phyloP scores from a whole-genome alignment of 2,329 filamentous ascomycete species.

The Stachybotrys chlorohalonatus region DNA sequence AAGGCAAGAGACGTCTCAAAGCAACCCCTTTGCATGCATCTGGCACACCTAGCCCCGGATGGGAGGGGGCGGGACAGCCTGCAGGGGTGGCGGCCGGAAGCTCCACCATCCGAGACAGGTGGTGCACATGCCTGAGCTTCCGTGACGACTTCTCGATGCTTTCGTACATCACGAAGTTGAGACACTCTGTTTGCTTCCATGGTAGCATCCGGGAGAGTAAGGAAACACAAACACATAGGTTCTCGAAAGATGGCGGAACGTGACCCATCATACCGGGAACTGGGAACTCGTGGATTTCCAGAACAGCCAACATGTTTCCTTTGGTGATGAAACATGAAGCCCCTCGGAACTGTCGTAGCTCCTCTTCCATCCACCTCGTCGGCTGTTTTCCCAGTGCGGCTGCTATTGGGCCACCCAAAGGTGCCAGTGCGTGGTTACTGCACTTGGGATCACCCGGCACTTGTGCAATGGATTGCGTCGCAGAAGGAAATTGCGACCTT shows the following conservation, averaged over 20 bases:
- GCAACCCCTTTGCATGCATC: not conserved
- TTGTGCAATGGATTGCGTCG: too few species aligned
- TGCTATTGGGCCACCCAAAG: too few species aligned
- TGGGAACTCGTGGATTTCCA: not conserved
- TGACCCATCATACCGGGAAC: not conserved
- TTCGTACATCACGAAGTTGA: not conserved
- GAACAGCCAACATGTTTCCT: not conserved
- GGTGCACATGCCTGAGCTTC: not conserved
- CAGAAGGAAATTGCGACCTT: too few species aligned
- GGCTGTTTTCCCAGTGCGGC: too few species aligned
- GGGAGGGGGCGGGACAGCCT: not conserved
- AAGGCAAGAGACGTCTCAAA: not conserved
- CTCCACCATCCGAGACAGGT: not conserved
- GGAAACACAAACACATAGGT: not conserved
- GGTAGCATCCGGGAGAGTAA: not conserved
- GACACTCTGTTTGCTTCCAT: not conserved
- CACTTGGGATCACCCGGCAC: too few species aligned
- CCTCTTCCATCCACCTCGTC: not conserved
- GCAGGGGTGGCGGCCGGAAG: not conserved
- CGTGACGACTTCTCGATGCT: not conserved
- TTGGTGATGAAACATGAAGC: not conserved
- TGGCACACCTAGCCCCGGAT: not conserved
- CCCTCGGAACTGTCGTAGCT: not conserved
- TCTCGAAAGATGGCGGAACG: not conserved
- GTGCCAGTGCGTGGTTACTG: too few species aligned